phyloP scores from a whole-genome alignment of 202 grass and related monocot species.

The Setaria italica region DNA sequence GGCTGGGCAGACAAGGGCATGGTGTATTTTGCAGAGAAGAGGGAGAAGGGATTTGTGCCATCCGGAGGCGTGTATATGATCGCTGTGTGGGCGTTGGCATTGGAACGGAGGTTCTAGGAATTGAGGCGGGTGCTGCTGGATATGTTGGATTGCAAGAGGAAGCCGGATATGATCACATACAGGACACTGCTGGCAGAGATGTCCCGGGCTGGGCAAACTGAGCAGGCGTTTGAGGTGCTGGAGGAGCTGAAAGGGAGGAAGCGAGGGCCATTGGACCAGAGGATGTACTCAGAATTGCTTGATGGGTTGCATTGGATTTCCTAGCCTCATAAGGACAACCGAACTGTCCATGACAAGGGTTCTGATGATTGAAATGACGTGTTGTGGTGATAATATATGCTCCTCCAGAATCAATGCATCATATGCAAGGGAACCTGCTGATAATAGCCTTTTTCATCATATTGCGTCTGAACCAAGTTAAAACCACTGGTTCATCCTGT shows the following conservation, averaged over 20 bases:
- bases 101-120: conserved; percentile 86
- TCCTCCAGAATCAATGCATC: neutral
- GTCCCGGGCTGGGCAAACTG: conserved; percentile 65
- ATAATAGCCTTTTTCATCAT: no score
- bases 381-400: conserved; percentile 26
- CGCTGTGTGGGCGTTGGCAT: conserved; percentile 56
- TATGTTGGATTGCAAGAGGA: conserved; percentile 74
- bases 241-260: conserved; percentile 66
- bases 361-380: conserved; percentile 35
- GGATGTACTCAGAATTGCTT: conserved; percentile 81
- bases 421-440: no score
- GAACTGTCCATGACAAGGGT: conserved; percentile 22
- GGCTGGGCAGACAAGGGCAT: conserved; percentile 64
- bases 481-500: no score
- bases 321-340: conserved; percentile 53
- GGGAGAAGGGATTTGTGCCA: conserved; percentile 65
- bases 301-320: conserved; percentile 91
- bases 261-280: conserved; percentile 60
- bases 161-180: conserved; percentile 85
- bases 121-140: conserved; percentile 65
- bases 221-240: conserved; percentile 70
- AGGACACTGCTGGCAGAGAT: conserved; percentile 86
- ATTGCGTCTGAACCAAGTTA: no score
- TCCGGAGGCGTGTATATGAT: conserved; percentile 76
- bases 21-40: conserved; percentile 57